Percentiles rank a stretch among this genome's conserved stretches.
Conservation (phyloP, 192 early-diverging fungal species). For the Coemansia sp. region DNA sequence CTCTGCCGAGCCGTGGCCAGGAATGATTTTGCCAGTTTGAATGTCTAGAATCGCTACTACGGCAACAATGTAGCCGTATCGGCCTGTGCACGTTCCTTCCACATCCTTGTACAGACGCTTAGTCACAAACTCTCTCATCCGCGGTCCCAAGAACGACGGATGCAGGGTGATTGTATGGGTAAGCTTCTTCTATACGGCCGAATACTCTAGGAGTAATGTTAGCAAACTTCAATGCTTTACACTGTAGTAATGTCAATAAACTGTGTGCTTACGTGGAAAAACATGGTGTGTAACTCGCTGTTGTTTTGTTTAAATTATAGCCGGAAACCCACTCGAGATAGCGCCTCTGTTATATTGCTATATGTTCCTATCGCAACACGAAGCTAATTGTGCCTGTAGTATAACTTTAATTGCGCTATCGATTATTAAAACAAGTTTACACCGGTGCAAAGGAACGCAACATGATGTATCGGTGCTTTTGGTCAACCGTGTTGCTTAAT, state of each 20-base stretch:
- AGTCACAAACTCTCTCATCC: slow-evolving; percentile 72
- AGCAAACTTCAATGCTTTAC: neutral
- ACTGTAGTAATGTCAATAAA: neutral
- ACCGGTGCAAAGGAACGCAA: slow-evolving; percentile 3
- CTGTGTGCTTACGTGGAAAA: slow-evolving; percentile 43
- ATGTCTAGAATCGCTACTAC: slow-evolving; percentile 80
- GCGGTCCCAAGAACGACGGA: slow-evolving; percentile 87
- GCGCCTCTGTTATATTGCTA: neutral
- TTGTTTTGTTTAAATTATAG: neutral
- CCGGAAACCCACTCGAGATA: neutral
- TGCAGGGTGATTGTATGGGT: slow-evolving; percentile 91
- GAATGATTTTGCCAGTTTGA: slow-evolving; percentile 79
- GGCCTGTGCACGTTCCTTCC: slow-evolving; percentile 91
- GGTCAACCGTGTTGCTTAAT: neutral
- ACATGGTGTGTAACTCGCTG: slow-evolving; percentile 22
- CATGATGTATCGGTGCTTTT: neutral
- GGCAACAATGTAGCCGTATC: slow-evolving; percentile 89
- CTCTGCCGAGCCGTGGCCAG: slow-evolving; percentile 83
- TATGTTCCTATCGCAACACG: neutral
- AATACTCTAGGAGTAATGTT: neutral
- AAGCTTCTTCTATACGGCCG: slow-evolving; percentile 71
- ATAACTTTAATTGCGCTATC: neutral
- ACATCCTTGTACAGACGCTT: slow-evolving; percentile 90
- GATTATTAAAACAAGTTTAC: neutral
- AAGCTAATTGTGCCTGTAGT: neutral